Evolutionary conservation across 1,284 basidiomycete species (phyloP).

Genomic region (Puccinia sorghi): DNA sequence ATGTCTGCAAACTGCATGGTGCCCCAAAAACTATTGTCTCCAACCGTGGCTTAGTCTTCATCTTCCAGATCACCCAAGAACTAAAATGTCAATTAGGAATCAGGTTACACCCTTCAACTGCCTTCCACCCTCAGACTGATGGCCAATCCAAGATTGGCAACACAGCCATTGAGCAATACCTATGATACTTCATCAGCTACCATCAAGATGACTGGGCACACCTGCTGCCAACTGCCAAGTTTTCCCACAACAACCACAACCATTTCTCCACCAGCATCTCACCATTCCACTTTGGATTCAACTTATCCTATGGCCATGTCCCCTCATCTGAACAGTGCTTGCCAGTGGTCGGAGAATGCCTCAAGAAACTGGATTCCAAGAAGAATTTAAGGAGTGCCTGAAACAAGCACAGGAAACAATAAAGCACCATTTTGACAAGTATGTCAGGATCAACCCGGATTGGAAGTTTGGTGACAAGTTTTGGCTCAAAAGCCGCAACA

Average conservation of each 20-base stretch:
- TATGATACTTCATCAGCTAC: slow-evolving; percentile 22
- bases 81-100: background rate
- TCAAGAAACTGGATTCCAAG: background rate
- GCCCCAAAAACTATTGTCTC: slow-evolving; percentile 14
- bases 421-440: background rate
- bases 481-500: background rate
- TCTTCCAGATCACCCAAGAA: background rate
- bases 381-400: background rate
- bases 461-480: background rate
- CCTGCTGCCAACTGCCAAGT: slow-evolving; percentile 38
- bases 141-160: slow-evolving; percentile 26
- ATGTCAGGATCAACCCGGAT: background rate
- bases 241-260: background rate
- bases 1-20: slow-evolving; percentile 15
- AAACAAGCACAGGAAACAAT: slow-evolving; percentile 1
- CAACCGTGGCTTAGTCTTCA: slow-evolving; percentile 19
- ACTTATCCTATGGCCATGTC: background rate
- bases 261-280: background rate
- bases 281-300: background rate
- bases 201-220: slow-evolving; percentile 22
- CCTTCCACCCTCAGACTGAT: slow-evolving; percentile 29
- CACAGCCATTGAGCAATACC: slow-evolving; percentile 25
- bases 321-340: background rate
- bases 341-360: background rate
- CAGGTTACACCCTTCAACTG: background rate